Evolutionary conservation across 805 yeast genomes (phyloP).

Genomic region (Candida alai): DNA sequence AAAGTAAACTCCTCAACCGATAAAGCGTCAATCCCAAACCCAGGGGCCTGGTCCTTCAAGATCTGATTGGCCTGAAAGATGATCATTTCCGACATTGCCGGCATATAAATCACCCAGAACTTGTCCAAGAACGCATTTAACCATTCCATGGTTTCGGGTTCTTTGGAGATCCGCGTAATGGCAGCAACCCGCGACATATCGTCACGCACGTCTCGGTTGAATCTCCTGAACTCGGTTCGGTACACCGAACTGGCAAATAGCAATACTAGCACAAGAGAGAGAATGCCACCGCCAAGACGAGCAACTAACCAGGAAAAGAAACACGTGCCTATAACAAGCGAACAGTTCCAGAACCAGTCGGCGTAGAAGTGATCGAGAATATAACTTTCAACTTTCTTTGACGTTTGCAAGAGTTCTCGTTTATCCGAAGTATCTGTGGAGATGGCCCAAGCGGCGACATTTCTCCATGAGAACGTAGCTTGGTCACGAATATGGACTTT

Average conservation of each 20-base stretch:
- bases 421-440: slow-evolving; percentile 19
- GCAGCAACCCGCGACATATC: slow-evolving; percentile 67
- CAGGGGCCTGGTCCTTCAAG: slow-evolving; percentile 71
- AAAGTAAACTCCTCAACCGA: slow-evolving; percentile 73
- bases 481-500: slow-evolving; percentile 23
- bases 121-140: slow-evolving; percentile 70
- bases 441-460: slow-evolving; percentile 35
- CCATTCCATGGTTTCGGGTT: slow-evolving; percentile 78
- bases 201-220: slow-evolving; percentile 69
- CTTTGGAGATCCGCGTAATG: slow-evolving; percentile 58
- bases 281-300: slow-evolving; percentile 58
- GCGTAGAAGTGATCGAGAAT: slow-evolving; percentile 65
- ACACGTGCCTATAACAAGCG: slow-evolving; percentile 64
- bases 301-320: slow-evolving; percentile 69
- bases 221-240: slow-evolving; percentile 69
- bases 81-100: slow-evolving; percentile 74
- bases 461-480: slow-evolving; percentile 38
- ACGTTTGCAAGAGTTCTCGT: slow-evolving; percentile 17
- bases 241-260: slow-evolving; percentile 63
- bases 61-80: slow-evolving; percentile 64
- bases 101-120: slow-evolving; percentile 89
- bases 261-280: slow-evolving; percentile 57
- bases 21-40: slow-evolving; percentile 74
- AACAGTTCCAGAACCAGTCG: slow-evolving; percentile 70
- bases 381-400: slow-evolving; percentile 48